Base-by-base conservation (phyloP, 495 filamentous ascomycete genomes). In the Saxophila tyrrhenica region DNA sequence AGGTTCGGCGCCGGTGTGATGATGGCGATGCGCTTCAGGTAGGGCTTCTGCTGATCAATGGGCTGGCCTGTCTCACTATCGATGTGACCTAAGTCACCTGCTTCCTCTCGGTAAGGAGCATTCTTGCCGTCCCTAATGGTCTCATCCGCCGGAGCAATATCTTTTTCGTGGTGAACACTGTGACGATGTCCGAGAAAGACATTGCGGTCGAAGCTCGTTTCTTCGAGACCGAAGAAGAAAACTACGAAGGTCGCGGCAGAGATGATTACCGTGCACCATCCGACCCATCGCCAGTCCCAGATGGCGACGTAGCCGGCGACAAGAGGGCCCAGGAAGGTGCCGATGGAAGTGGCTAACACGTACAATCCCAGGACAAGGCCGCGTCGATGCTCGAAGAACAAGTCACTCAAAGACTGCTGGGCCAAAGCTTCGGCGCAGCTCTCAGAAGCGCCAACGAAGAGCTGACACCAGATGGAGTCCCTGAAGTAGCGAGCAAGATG, bases 241-340 rank as follows among this genome's bases (percentile, higher is more conserved):
- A 66, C 19, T 25, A 65, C 11, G 2, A 69, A 2, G 10, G 62
- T 44, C 7, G 46, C 52, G 11, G 59, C 65, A 0, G 57, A 62
- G 20, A 70, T 63, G n/a, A 67, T 69, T 3, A 52, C 66, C 25
- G 57, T 63, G 10, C 62, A 23, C 66, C 67, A 70, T 3, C 66
- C 67, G 20, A 65, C 61, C 65, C 65, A 67, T 44, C 63, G 61
- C 67, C 67, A 69, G 50, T 65, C 59, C 17, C 22, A 10, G 22
- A 10, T 38, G 15, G 52, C 53, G 25, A 69, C 65, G 48, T 64
- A 68, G 2, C 65, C 58, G 16, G 67, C 57, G 2, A 69, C 41
- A 48, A 69, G 39, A 0, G 67, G 67, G n/a, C 67, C 67, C 15
- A 59, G 51, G 39, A 66, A 69, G 9, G 67, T 69, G 22, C 67